Percentiles rank a stretch among this genome's conserved stretches.
Conservation (phyloP, 2,329 filamentous ascomycete species). For the Acrocalymma vagum region DNA sequence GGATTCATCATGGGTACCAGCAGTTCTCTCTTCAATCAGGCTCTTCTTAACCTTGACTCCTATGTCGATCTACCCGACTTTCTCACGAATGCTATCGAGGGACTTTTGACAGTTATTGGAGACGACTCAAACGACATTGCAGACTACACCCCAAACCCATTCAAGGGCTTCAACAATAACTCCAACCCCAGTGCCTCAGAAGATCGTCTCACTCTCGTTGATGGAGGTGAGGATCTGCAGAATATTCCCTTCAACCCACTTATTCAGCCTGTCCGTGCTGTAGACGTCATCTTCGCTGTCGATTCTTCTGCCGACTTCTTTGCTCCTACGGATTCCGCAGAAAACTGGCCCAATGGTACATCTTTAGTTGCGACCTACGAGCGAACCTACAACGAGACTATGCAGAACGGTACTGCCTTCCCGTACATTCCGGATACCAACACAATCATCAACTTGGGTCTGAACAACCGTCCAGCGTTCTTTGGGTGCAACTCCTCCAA, state of each 20-base stretch:
- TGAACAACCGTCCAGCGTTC: slow-evolving; percentile 79
- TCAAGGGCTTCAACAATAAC: slow-evolving; percentile 69
- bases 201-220: slow-evolving; percentile 72
- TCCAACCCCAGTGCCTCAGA: slow-evolving; percentile 66
- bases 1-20: slow-evolving; percentile 89
- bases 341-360: slow-evolving; percentile 80
- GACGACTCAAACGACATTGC: slow-evolving; percentile 75
- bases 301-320: slow-evolving; percentile 82
- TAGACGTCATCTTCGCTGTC: slow-evolving; percentile 84
- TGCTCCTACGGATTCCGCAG: slow-evolving; percentile 56
- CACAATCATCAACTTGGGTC: slow-evolving; percentile 79
- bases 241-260: slow-evolving; percentile 83
- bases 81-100: slow-evolving; percentile 60
- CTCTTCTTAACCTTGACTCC: slow-evolving; percentile 71
- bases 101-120: slow-evolving; percentile 65
- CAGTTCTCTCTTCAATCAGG: slow-evolving; percentile 83
- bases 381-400: slow-evolving; percentile 65
- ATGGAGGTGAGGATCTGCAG: slow-evolving; percentile 79
- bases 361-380: slow-evolving; percentile 77
- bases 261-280: slow-evolving; percentile 73
- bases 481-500: slow-evolving; percentile 79
- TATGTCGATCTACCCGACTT: slow-evolving; percentile 57
- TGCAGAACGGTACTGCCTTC: slow-evolving; percentile 75
- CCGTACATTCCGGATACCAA: slow-evolving; percentile 76
- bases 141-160: slow-evolving; percentile 78